Evolutionary conservation across 306 rosid genomes (phyloP), one percentile per base, ranked within the genome.

Genomic region (Cucurbita ficifolia): DNA sequence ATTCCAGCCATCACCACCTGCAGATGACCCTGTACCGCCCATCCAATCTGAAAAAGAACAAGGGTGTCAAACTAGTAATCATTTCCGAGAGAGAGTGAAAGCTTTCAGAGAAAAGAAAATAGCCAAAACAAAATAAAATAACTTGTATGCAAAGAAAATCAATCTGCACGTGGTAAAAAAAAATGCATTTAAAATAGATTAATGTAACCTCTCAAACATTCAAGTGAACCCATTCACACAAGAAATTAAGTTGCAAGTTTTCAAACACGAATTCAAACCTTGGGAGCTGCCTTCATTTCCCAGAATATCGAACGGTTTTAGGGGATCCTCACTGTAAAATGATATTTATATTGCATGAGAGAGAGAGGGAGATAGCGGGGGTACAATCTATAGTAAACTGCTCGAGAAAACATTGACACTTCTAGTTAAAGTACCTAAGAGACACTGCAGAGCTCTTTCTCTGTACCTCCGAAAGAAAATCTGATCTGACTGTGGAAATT

Each of bases 381-480:
- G 18, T 43, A 21, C 53, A 65, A 19, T 65, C 54, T 64, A 57
- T 58, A 64, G 65, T 22, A n/a, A 6, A 77, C 53, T 18, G 58
- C 12, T 24, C 38, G 3, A 49, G 56, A 69, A 46, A 16, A 70
- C 45, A 49, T 22, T 14, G 24, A 16, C 12, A 46, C 52, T 69
- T 40, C 8, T 45, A 49, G 58, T 49, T 49, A 16, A 70, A 50
- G 33, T 84, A 94, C 99, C 99, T 85, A 17, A 79, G 24, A 50
- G 87, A 51, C 40, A 59, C n/a, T 17, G 81, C 76, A 69, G 86
- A 82, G 73, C 81, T 84, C 84, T 84, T 91, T 75, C 79, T 84
- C 73, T 87, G 95, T 82, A 95, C 96, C 86, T 89, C 99, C 56
- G 99, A 77, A 80, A 95, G 96, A 77, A 90, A 91, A 89, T 95